Conservation (phyloP, 2,329 filamentous ascomycete species). For the Beauveria bassiana region DNA sequence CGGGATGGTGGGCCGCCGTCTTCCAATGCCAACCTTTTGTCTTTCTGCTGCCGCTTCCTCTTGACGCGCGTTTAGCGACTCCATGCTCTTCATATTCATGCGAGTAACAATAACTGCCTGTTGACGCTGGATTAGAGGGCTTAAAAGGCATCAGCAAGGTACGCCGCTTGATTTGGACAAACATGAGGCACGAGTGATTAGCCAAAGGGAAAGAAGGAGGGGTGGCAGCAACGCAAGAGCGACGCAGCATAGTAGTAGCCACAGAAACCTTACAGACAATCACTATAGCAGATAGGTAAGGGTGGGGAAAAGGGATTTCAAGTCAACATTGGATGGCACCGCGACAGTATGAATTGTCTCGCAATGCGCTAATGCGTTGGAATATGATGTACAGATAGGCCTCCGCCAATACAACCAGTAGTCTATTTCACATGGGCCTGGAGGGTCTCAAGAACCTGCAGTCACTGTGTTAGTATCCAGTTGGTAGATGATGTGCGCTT, state of each 20-base stretch:
- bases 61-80: neutral
- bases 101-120: neutral
- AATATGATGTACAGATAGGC: constrained; percentile 36
- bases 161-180: neutral
- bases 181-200: neutral
- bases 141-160: neutral
- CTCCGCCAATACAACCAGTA: constrained; percentile 40
- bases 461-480: constrained; percentile 26
- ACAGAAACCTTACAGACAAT: neutral
- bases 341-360: constrained; percentile 29
- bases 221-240: neutral
- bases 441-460: constrained; percentile 73
- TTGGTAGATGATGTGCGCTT: neutral
- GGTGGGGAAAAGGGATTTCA: constrained; percentile 8
- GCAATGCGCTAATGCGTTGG: constrained; percentile 28
- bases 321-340: constrained; percentile 16
- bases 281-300: neutral
- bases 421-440: constrained; percentile 74
- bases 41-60: neutral
- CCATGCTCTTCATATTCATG: neutral
- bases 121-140: neutral
- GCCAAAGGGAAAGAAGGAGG: neutral
- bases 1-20: constrained; percentile 1
- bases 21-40: neutral
- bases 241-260: neutral